Conservation (phyloP, 352 stramenopile species). For the Phytopythium mirpurense region DNA sequence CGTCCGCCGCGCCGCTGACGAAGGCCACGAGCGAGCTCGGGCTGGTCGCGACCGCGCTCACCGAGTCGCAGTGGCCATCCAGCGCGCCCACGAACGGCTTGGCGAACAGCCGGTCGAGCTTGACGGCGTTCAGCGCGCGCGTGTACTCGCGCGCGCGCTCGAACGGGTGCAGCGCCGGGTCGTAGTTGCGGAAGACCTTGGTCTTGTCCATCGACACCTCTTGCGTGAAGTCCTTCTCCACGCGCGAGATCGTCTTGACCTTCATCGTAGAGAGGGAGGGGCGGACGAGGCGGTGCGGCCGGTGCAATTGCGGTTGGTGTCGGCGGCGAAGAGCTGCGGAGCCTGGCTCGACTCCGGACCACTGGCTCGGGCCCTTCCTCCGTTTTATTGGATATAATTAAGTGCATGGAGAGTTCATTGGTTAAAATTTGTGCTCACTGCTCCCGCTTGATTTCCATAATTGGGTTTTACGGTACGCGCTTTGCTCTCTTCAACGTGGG, state of each 20-base stretch:
- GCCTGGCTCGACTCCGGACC: neutral
- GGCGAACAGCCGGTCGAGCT: constrained; percentile 98
- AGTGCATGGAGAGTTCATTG: neutral
- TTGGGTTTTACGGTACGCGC: too few species aligned
- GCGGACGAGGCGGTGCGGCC: neutral
- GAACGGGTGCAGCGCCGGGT: constrained; percentile 94
- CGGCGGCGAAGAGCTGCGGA: neutral
- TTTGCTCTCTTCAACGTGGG: too few species aligned
- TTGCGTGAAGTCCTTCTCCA: constrained; percentile 92
- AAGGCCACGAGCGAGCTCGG: constrained; percentile 88
- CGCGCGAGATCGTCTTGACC: constrained; percentile 98
- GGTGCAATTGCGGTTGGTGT: neutral
- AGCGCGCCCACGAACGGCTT: constrained; percentile 97
- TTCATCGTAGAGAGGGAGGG: too few species aligned
- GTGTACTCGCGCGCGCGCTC: constrained; percentile 94
- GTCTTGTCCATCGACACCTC: constrained; percentile 92
- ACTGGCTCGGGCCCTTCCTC: neutral
- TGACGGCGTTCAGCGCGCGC: constrained; percentile 95
- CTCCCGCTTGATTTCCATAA: too few species aligned
- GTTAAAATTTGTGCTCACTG: too few species aligned
- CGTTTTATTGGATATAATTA: neutral
- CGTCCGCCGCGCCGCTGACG: constrained; percentile 87
- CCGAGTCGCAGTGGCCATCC: constrained; percentile 95
- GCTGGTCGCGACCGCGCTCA: constrained; percentile 91
- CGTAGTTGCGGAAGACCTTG: constrained; percentile 96